Base-by-base conservation (phyloP, 495 filamentous ascomycete genomes). In the Aspergillus biplanus region DNA sequence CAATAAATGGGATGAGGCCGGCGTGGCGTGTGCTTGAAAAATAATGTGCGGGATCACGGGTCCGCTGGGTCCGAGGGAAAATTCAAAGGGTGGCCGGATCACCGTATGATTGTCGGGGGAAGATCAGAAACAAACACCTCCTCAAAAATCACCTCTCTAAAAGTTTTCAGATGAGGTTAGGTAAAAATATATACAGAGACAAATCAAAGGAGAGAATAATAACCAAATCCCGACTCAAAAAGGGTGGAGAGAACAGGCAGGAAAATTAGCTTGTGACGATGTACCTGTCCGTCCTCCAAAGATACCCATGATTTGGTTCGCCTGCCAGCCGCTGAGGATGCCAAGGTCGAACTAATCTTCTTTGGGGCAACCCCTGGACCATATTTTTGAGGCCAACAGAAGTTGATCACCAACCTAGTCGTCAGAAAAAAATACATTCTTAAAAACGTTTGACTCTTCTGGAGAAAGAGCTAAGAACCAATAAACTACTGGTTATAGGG, bases 1-100 rank as follows among this genome's bases (percentile, higher is more conserved):
- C 55, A 65, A 66, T 61, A 65, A 68, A 68, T 59, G 50, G 61
- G 27, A 42, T 63, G 63, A 54, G 47, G 33, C 21, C 54, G 31
- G 52, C 65, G 69, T 71, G 69, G 69, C 69, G 69, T 71, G 69
- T 69, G 69, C 58, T 65, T 56, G 57, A 52, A 65, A 18, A 65
- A 67, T 60, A 62, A 56, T 61, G 55, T 44, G 50, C 44, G 65
- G 50, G 63, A 34, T 60, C 50, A 46, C 65, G 65, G 62, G 59
- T 65, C 68, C 60, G 68, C 57, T 35, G 57, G 64, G 53, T 65
- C 68, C 60, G 65, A 61, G 37, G 47, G 56, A 61, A 54, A 63
- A 63, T 50, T 62, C 57, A 37, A 44, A 44, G 33, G n/a, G 39
- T 44, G 47, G 21, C n/a, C 18, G n/a, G 21, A 54, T 18, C 49